Evolutionary conservation across 805 yeast species (phyloP), one percentile per base, ranked within the genome.

Genomic region (Ogataea paraovalis): DNA sequence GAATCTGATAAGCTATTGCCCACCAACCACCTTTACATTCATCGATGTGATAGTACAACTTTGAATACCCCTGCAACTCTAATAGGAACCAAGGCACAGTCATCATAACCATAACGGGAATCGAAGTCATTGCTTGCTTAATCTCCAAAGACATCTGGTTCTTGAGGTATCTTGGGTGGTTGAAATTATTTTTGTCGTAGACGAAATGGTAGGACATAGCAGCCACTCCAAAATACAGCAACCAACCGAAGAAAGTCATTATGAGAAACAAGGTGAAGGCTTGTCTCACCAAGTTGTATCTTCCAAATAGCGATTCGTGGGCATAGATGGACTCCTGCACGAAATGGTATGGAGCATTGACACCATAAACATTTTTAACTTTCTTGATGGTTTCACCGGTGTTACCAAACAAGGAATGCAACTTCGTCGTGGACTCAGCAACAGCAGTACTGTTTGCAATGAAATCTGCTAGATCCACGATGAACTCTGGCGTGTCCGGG

Each of bases 151-250:
- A 69, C 79, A 94, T 82, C 72, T 94, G 99, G 70, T 94, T 92
- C 66, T 94, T 94, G 68, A 94, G 76, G 68, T 87, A 92, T 66
- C 96, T 79, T 50, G 99, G 99, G 67, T 94, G 99, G 69, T 92
- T 88, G 77, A 92, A 89, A 49, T 89, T 87, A 46, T 83, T 82
- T 63, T 83, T 85, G 68, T 94, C 97, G 64, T 88, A 94, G 21
- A 94, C 82, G 56, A 85, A 80, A 33, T 74, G 56, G 65, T 87
- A 94, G 10, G 96, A 82, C n/a, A 86, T 58, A 14, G 82, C 73
- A 2, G 98, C 98, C 44, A 82, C 84, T 18, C 70, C 56, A 39
- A 90, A 71, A 67, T 94, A 94, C 40, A 92, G 68, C n/a, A 82
- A 34, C 87, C 92, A 83, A 39, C 98, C 99, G 59, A 92, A 91